Base-by-base conservation (phyloP, 2,329 filamentous ascomycete species). In the Penicillium griseofulvum region DNA sequence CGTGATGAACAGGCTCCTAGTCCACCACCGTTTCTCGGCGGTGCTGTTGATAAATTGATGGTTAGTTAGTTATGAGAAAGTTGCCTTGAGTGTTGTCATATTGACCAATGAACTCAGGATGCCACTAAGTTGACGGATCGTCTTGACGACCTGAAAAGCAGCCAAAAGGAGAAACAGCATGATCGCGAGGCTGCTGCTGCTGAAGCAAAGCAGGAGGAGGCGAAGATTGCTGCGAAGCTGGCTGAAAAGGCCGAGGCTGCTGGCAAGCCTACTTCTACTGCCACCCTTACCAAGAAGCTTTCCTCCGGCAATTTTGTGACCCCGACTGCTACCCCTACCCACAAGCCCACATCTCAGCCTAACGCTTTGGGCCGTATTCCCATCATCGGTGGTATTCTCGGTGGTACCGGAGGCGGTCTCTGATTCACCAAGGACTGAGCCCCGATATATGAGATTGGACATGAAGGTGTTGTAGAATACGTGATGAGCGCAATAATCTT, bases 331-430 rank as follows among this genome's bases (percentile, higher is more conserved):
- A 62, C 56, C 3, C 37, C 45, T 26, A 61, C 57, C 5, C 12
- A 36, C 33, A 48, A 64, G 26, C 28, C 62, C 31, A 54, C 49
- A 7, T 57, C 62, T 16, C 11, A 59, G 52, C 55, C 61, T 14
- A 65, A 65, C 17, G 47, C 57, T 7, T 28, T 68, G 34, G 58
- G 59, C 17, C 58, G 55, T 0, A 6, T 70, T 17, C 68, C 68
- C 6, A 4, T 70, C 9, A 9, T 70, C 11, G 68, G 68, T 47
- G 52, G 55, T 5, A 28, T 70, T 9, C 60, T 64, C 5, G 56
- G 57, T 43, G 59, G 54, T 38, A 45, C 54, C 31, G 60, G 60
- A 22, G 57, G 28, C 11, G 16, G 48, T 29, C 38, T 67, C 17
- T 66, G 58, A 59, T 48, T 33, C 4, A 31, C 26, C 2, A 31